These are phyloP conservation scores for Oehlia diaphana DNA, from an alignment of 192 early-diverging fungal genomes.

Conservation along the genomic window DNA sequence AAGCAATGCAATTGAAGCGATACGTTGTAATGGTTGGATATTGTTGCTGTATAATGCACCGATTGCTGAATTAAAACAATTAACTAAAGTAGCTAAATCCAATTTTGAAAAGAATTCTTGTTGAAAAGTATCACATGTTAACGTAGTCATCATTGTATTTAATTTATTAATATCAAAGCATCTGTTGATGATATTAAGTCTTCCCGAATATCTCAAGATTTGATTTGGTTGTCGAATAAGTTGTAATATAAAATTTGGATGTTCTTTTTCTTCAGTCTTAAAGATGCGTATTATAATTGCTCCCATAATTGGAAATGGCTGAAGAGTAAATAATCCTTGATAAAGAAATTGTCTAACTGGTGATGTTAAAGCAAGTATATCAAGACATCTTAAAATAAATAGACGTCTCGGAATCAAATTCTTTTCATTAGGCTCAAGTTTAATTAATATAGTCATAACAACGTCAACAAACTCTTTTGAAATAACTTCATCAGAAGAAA, in stretches of 20 bases:
- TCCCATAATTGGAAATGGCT: slow-evolving; percentile 4
- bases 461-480: neutral
- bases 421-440: neutral
- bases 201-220: neutral
- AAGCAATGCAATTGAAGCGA: slow-evolving; percentile 20
- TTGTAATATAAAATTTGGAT: neutral
- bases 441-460: slow-evolving; percentile 7
- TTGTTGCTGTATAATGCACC: neutral
- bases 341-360: slow-evolving; percentile 7
- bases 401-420: slow-evolving; percentile 8
- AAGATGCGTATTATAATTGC: slow-evolving; percentile 19
- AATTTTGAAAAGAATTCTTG: slow-evolving; percentile 15
- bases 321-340: slow-evolving; percentile 5
- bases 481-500: neutral
- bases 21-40: slow-evolving; percentile 6
- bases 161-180: neutral
- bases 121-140: slow-evolving; percentile 28
- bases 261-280: neutral
- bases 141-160: slow-evolving; percentile 5
- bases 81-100: neutral
- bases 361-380: slow-evolving; percentile 11
- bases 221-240: neutral
- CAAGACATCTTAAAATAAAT: slow-evolving; percentile 13
- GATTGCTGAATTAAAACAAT: neutral
- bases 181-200: slow-evolving; percentile 11